A percentile compares a stretch with the other conserved stretches of the same genome.
These are phyloP conservation scores for Phellinidium pouzarii DNA, from an alignment of 1,284 basidiomycete genomes.

Conservation along the genomic window DNA sequence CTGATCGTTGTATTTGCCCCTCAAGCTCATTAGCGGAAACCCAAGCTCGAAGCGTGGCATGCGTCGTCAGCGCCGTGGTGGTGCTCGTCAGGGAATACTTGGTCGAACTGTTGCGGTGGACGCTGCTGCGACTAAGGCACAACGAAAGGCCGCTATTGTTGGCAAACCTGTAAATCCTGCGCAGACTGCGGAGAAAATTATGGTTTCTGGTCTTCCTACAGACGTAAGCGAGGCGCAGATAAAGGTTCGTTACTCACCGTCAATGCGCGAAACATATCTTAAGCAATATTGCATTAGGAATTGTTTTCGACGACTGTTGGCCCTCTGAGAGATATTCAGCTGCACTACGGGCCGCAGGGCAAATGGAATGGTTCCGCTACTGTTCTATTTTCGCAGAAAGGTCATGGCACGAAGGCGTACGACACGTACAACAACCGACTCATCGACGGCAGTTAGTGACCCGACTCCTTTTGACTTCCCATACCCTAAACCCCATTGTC, in stretches of 20 bases:
- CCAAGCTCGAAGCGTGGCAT: slow-evolving; percentile 45
- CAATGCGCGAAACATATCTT: neutral
- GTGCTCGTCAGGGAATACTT: slow-evolving; percentile 40
- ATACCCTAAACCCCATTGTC: neutral
- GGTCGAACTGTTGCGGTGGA: slow-evolving; percentile 44
- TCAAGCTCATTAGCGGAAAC: slow-evolving; percentile 70
- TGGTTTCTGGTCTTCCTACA: slow-evolving; percentile 90
- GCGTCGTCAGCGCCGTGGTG: slow-evolving; percentile 37
- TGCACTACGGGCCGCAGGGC: slow-evolving; percentile 82
- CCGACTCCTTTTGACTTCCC: slow-evolving; percentile 21
- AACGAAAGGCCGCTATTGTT: slow-evolving; percentile 33
- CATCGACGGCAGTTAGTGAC: slow-evolving; percentile 99
- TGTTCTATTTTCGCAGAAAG: slow-evolving; percentile 81
- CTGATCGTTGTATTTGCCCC: slow-evolving; percentile 17
- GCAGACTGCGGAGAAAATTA: slow-evolving; percentile 75
- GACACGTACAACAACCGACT: slow-evolving; percentile 96
- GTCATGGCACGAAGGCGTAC: slow-evolving; percentile 90
- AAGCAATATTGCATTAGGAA: slow-evolving; percentile 55
- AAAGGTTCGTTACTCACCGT: slow-evolving; percentile 52
- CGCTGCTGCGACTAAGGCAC: slow-evolving; percentile 31
- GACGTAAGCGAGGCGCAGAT: slow-evolving; percentile 95
- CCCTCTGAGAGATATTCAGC: slow-evolving; percentile 73
- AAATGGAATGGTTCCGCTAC: slow-evolving; percentile 87
- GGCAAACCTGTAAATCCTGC: slow-evolving; percentile 32
- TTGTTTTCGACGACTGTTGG: slow-evolving; percentile 91